Evolutionary conservation across 2,329 filamentous ascomycete genomes (phyloP).

Genomic region (Dothistroma pini): DNA sequence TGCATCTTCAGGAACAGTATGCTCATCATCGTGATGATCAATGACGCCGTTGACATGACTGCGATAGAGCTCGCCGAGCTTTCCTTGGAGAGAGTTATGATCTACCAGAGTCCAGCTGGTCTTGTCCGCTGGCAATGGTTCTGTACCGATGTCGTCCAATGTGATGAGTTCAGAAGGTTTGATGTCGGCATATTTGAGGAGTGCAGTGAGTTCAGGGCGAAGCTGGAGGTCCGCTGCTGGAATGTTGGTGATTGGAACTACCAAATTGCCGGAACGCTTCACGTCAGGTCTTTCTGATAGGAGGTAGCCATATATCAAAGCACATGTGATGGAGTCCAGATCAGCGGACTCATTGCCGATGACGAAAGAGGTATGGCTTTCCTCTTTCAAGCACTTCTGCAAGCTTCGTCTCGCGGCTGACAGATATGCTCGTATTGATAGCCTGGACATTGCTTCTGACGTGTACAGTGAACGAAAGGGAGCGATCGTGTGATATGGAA

Average conservation of each 20-base stretch:
- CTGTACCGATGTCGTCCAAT: conserved; percentile 52
- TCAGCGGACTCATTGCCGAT: conserved; percentile 62
- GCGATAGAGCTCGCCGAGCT: conserved; percentile 53
- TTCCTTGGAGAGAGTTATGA: conserved; percentile 69
- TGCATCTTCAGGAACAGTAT: conserved; percentile 46
- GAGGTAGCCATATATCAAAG: conserved; percentile 71
- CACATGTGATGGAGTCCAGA: conserved; percentile 74
- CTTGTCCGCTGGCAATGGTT: conserved; percentile 48
- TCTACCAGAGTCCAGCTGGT: conserved; percentile 73
- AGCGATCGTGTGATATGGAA: background rate
- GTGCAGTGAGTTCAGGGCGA: conserved; percentile 67
- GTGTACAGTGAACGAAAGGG: background rate
- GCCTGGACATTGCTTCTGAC: conserved; percentile 38
- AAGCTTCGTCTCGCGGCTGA: conserved; percentile 43
- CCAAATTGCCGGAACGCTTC: conserved; percentile 49
- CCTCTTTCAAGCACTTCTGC: conserved; percentile 38
- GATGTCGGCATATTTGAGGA: conserved; percentile 60
- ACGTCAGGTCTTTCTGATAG: conserved; percentile 55
- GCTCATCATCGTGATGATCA: conserved; percentile 77
- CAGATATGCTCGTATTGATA: conserved; percentile 47
- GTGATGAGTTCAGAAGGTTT: conserved; percentile 62
- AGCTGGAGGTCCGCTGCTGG: conserved; percentile 63
- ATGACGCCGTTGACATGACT: conserved; percentile 60
- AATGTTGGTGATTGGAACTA: conserved; percentile 72
- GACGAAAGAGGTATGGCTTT: conserved; percentile 46